Base-by-base conservation (phyloP, 2,329 filamentous ascomycete species). In the Myotisia sp. region DNA sequence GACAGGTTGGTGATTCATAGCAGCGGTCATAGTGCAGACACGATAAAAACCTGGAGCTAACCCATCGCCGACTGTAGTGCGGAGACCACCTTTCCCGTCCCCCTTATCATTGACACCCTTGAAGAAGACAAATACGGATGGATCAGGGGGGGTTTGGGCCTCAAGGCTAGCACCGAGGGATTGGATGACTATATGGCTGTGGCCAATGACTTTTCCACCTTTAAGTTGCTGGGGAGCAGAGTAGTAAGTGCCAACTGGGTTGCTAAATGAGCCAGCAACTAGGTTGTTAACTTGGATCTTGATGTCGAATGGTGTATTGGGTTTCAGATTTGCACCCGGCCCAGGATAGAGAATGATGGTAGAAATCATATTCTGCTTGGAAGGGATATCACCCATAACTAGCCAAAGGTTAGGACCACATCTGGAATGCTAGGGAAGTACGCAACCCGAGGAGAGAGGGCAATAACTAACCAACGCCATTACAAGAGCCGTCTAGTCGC, bases 331-430 rank as follows among this genome's bases (percentile, higher is more conserved):
- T 13, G 64, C 49, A 17, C 56, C 55, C 8, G 64, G 55, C 26
- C 52, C 43, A 1, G 70, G 70, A 43, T 46, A 58, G 14, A 55
- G 54, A 44, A 73, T 65, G 33, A 71, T 60, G 19, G 65, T 53
- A n/a, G 68, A 69, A 33, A 71, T 53, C 70, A 74, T 74, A 42
- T 66, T 62, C 37, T 45, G 45, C 12, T 55, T 49, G 6, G 60
- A 54, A 6, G 70, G 70, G 37, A 74, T 66, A 29, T 67, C 60
- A 41, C 69, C 69, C 67, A 72, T 71, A n/a, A 63, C 65, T 62
- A 34, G 30, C 26, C 20, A 4, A n/a, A n/a, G n/a, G n/a, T n/a
- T n/a, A n/a, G n/a, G 8, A 9, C 7, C 13, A 33, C 14, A 37
- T 29, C 14, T 24, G 6, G 13, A 22, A 21, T 12, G 9, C 6